Evolutionary conservation across 1,284 basidiomycete genomes (phyloP).

Genomic region (Hortiboletus rubellus): DNA sequence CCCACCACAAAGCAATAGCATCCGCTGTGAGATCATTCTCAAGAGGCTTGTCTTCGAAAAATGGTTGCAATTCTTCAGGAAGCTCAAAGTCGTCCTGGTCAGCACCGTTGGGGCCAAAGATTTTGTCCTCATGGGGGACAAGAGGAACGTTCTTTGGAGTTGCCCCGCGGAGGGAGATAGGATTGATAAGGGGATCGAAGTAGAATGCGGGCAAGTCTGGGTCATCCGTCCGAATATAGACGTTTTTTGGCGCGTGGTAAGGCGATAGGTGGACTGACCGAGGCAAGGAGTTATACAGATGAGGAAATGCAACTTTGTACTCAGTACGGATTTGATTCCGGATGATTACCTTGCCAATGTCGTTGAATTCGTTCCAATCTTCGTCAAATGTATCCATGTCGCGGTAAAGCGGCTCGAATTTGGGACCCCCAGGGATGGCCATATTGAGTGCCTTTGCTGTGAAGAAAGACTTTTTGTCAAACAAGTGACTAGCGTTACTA

Average conservation of each 20-base stretch:
- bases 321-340: conserved; percentile 98
- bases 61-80: conserved; percentile 80
- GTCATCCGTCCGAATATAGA: conserved; percentile 98
- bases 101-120: conserved; percentile 84
- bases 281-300: conserved; percentile 97
- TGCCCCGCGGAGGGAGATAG: conserved; percentile 86
- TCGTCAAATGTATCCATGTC: conserved; percentile 98
- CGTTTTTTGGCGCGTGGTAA: conserved; percentile 95
- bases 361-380: conserved; percentile 99
- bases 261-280: conserved; percentile 91
- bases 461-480: conserved; percentile 98
- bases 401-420: conserved; percentile 93
- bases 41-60: conserved; percentile 79
- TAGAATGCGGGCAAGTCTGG: conserved; percentile 99
- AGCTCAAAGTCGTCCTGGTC: conserved; percentile 91
- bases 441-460: conserved; percentile 98
- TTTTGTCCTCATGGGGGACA: conserved; percentile 85
- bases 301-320: conserved; percentile 99
- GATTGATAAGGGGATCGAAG: conserved; percentile 98
- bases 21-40: conserved; percentile 95
- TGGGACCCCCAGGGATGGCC: conserved; percentile 98
- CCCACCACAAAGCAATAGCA: conserved; percentile 98
- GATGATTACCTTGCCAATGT: conserved; percentile 99
- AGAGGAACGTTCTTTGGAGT: conserved; percentile 81
- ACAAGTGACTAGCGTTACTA: conserved; percentile 87